A percentile compares a stretch with the other conserved stretches of the same genome.
Evolutionary conservation across 129 eudicot genomes (phyloP).

Genomic region (Scalesia atractyloides): DNA sequence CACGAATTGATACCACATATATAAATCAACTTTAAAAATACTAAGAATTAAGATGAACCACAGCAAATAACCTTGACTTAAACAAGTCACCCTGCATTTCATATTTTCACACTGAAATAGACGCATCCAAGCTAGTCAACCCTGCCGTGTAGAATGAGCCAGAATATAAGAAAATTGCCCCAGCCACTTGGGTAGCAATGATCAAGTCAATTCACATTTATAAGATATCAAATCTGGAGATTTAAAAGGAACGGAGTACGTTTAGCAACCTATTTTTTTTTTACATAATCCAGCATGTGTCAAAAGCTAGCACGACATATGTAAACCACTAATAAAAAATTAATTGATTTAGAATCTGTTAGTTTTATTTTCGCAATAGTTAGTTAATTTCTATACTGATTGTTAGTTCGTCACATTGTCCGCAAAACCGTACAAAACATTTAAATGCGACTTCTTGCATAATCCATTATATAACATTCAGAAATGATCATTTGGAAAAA

Average conservation of each 20-base stretch:
- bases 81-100: not conserved
- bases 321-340: too few relatives aligned
- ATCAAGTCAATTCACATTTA: not conserved
- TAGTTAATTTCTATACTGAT: too few relatives aligned
- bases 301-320: too few relatives aligned
- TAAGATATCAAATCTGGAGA: not conserved
- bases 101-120: not conserved
- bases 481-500: too few relatives aligned
- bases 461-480: too few relatives aligned
- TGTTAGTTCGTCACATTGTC: too few relatives aligned
- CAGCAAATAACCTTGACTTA: not conserved
- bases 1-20: not conserved
- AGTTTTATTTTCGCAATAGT: too few relatives aligned
- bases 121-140: not conserved
- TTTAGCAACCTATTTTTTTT: too few relatives aligned
- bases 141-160: conserved; percentile 4
- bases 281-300: too few relatives aligned
- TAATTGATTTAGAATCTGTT: too few relatives aligned
- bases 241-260: not conserved
- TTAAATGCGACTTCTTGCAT: too few relatives aligned
- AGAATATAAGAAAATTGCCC: not conserved
- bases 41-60: not conserved
- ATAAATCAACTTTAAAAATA: not conserved
- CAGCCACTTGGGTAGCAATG: not conserved
- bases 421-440: too few relatives aligned